Base-by-base conservation (phyloP, 208 protist species). In the Acanthamoeba royreba region DNA sequence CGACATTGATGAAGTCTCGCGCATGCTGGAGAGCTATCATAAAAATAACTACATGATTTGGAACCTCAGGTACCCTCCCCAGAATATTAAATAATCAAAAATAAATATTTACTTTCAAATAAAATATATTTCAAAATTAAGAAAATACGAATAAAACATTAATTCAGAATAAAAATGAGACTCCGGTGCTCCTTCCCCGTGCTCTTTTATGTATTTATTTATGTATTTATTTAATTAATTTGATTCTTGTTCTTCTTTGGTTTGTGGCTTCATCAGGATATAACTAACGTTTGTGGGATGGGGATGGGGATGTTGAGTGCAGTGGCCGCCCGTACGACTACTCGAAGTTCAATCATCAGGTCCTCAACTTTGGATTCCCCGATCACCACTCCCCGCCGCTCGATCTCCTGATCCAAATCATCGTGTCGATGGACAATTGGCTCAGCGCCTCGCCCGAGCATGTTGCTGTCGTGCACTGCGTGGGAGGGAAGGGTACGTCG, bases 11-110 rank as follows among this genome's bases (percentile, higher is more conserved):
- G 93, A 95, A 17, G 95, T 83, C 63, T 95, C 79, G 63, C 94
- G 31, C 81, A 94, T 79, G n/a, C 35, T 96, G 33, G 53, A 95
- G 35, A 66, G 87, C 7, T 79, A 63, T 35, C 95, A 96, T 66
- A 63, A 52, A 31, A 52, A 88, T 13, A 89, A 95, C 63, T 96
- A 94, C 58, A 96, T 96, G 94, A 94, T 96, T 69, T 96, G 90
- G 94, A 94, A 94, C 43, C 49, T 94, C 9, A 72, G 61, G 87
- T 88, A 28, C 25, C 52, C 25, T 61, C 25, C 52, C 25, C 25
- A 28, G n/a, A n/a, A n/a, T n/a, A n/a, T n/a, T n/a, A n/a, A n/a
- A n/a, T n/a, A n/a, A n/a, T n/a, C n/a, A n/a, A n/a, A n/a, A n/a
- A n/a, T n/a, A n/a, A n/a, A n/a, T n/a, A n/a, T n/a, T n/a, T n/a